Conservation (phyloP, 169 alveolate genomes). For the Plasmodium cynomolgi region DNA sequence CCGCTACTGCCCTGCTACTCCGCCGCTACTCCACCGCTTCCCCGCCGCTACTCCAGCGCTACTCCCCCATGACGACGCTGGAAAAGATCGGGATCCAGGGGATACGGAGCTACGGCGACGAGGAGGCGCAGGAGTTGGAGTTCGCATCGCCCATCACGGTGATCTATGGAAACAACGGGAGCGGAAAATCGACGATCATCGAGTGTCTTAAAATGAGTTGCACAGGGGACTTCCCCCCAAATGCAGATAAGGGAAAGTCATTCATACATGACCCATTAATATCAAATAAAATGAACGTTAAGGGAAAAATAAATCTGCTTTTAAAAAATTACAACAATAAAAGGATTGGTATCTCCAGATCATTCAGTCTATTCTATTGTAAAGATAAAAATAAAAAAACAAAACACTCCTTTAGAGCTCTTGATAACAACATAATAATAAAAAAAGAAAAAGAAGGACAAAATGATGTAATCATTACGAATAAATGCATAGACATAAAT, state of each 20-base stretch:
- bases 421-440: constrained; percentile 29
- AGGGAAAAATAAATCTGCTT: constrained; percentile 90
- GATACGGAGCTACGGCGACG: constrained; percentile 95
- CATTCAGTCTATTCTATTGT: constrained; percentile 85
- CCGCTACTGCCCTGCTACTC: not conserved
- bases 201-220: constrained; percentile 96
- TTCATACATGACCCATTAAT: constrained; percentile 95
- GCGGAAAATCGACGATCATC: constrained; percentile 98
- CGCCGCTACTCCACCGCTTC: not conserved
- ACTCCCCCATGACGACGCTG: constrained; percentile 91
- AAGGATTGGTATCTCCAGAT: constrained; percentile 83
- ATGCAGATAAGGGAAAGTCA: constrained; percentile 94
- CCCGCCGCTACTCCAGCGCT: not conserved
- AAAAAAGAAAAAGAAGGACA: constrained; percentile 62
- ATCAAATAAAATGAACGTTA: constrained; percentile 88
- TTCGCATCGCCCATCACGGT: constrained; percentile 96
- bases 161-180: constrained; percentile 98
- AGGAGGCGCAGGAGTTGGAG: constrained; percentile 91
- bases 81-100: constrained; percentile 97
- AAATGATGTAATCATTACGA: constrained; percentile 77
- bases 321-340: constrained; percentile 80
- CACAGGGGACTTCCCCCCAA: constrained; percentile 98
- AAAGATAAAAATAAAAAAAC: constrained; percentile 78
- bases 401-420: constrained; percentile 83
- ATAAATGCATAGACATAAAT: constrained; percentile 92